phyloP scores from a whole-genome alignment of 73 alveolate genomes.

The Tetrahymena borealis region DNA sequence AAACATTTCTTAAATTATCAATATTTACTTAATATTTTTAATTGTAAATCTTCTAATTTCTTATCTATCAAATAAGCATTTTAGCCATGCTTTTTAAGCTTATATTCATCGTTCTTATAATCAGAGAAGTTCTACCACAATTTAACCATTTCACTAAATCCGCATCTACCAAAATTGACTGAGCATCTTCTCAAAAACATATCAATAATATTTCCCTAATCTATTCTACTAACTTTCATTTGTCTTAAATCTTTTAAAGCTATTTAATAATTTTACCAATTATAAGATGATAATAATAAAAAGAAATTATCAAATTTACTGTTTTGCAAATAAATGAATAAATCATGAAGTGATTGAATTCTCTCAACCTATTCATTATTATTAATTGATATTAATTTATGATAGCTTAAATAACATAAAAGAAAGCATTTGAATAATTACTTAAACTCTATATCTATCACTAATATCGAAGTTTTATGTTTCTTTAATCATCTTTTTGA shows the following conservation, averaged over 20 bases:
- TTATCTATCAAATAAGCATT: not conserved
- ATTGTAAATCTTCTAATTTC: not conserved
- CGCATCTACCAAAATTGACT: not conserved
- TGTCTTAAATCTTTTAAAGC: not conserved
- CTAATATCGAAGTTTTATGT: not conserved
- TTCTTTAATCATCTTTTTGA: not conserved
- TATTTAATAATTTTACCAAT: not conserved
- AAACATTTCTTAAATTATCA: not conserved
- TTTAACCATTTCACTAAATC: slow-evolving; percentile 1
- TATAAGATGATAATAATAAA: not conserved
- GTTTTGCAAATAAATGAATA: not conserved
- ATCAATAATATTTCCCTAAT: not conserved
- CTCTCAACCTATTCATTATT: not conserved
- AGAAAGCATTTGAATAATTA: not conserved
- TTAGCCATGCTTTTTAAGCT: not conserved
- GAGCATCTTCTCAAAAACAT: not conserved
- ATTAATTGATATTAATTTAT: not conserved
- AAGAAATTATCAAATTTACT: not conserved
- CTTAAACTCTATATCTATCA: not conserved
- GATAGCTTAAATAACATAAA: no score
- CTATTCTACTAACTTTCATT: not conserved
- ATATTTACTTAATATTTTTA: not conserved
- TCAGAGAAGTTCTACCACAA: not conserved
- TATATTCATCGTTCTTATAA: not conserved
- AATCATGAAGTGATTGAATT: not conserved